Conservation (phyloP, 805 yeast genomes). For the Starmerella tilneyi region DNA sequence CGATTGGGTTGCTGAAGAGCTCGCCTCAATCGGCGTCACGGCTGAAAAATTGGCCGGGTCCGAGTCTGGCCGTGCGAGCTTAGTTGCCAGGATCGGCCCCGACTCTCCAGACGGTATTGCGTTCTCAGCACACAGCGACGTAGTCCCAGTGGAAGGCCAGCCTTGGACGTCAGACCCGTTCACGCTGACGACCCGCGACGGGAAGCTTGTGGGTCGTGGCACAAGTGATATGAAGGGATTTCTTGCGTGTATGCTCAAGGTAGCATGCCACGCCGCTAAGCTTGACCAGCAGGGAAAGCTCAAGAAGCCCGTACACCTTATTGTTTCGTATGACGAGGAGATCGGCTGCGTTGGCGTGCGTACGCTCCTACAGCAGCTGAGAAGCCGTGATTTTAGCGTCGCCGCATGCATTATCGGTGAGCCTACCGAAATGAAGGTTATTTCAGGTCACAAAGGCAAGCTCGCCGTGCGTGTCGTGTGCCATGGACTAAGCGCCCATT, state of each 20-base stretch:
- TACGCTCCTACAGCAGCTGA: slow-evolving; percentile 15
- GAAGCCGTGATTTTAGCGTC: slow-evolving; percentile 8
- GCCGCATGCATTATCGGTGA: slow-evolving; percentile 21
- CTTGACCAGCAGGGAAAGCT: slow-evolving; percentile 5
- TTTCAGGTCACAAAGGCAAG: slow-evolving; percentile 22
- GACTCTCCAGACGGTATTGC: slow-evolving; percentile 14
- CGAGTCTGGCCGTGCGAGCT: slow-evolving; percentile 13
- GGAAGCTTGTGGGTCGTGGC: slow-evolving; percentile 19
- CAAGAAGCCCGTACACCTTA: slow-evolving; percentile 14
- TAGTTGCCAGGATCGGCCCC: slow-evolving; percentile 20
- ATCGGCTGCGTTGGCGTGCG: slow-evolving; percentile 23
- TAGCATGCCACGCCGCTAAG: slow-evolving; percentile 12
- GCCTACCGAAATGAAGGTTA: slow-evolving; percentile 17
- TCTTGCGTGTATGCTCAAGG: slow-evolving; percentile 21
- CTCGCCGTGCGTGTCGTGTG: slow-evolving; percentile 18
- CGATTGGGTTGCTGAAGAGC: slow-evolving; percentile 10
- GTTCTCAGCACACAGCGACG: slow-evolving; percentile 21
- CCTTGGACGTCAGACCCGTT: slow-evolving; percentile 23
- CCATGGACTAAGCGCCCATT: slow-evolving; percentile 19
- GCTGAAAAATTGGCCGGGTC: slow-evolving; percentile 8
- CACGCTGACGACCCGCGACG: slow-evolving; percentile 4
- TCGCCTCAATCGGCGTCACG: slow-evolving; percentile 10
- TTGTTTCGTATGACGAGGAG: slow-evolving; percentile 22
- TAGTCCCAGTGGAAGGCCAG: slow-evolving; percentile 22
- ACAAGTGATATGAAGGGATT: slow-evolving; percentile 23